Conservation (phyloP, 345 rosid genomes). For the Chamaenerion angustifolium region DNA sequence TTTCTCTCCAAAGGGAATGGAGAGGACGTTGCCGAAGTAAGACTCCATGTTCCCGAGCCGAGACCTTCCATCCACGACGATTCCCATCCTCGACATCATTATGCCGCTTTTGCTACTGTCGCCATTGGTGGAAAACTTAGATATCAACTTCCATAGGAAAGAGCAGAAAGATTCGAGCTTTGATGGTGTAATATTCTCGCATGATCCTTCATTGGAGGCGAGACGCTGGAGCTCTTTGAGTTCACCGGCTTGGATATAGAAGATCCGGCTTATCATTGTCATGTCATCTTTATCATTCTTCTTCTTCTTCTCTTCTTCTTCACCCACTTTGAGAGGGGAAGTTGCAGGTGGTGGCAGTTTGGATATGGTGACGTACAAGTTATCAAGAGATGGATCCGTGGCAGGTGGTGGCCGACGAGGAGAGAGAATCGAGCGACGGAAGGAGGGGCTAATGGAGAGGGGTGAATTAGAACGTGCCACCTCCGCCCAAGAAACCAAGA, state of each 20-base stretch:
- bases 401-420: slow-evolving; percentile 27
- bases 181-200: slow-evolving; percentile 14
- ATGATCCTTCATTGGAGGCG: slow-evolving; percentile 17
- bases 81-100: slow-evolving; percentile 33
- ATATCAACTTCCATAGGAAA: slow-evolving; percentile 57
- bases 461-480: slow-evolving; percentile 16
- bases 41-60: slow-evolving; percentile 14
- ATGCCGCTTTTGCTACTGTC: not conserved
- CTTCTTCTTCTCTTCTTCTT: slow-evolving; percentile 2
- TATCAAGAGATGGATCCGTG: slow-evolving; percentile 23
- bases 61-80: slow-evolving; percentile 58
- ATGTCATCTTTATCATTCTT: slow-evolving; percentile 3
- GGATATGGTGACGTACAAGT: slow-evolving; percentile 38
- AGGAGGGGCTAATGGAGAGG: slow-evolving; percentile 30
- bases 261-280: slow-evolving; percentile 45
- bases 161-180: slow-evolving; percentile 60
- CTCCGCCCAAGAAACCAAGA: slow-evolving; percentile 58
- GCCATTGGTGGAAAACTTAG: slow-evolving; percentile 11
- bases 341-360: slow-evolving; percentile 28
- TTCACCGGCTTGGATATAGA: slow-evolving; percentile 21
- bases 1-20: slow-evolving; percentile 44
- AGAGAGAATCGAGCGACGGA: slow-evolving; percentile 41
- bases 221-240: slow-evolving; percentile 29
- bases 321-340: not conserved
- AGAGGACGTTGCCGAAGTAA: slow-evolving; percentile 61